These are phyloP conservation scores for Guadua angustifolia DNA, from an alignment of 176 grass and related monocot species.

Conservation along the genomic window DNA sequence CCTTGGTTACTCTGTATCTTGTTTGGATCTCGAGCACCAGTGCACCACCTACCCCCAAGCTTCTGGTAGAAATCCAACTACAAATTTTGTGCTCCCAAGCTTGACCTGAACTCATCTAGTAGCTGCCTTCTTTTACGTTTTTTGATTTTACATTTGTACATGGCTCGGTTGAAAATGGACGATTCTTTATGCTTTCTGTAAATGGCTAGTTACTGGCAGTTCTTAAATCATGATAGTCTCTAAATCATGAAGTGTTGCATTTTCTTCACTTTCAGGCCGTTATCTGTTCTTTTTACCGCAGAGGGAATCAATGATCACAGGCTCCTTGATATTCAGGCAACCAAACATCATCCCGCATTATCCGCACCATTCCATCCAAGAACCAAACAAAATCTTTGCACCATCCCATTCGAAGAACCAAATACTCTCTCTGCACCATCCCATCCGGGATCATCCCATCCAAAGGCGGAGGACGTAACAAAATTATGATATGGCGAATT, in stretches of 20 bases:
- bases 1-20: background rate
- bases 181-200: background rate
- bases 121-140: background rate
- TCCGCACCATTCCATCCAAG: too few species aligned
- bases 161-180: background rate
- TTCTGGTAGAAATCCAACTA: background rate
- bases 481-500: too few species aligned
- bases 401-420: too few species aligned
- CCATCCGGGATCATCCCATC: too few species aligned
- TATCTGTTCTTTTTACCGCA: slow-evolving; percentile 45
- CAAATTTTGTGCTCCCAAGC: background rate
- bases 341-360: too few species aligned
- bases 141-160: background rate
- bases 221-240: background rate
- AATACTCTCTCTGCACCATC: too few species aligned
- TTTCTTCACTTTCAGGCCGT: slow-evolving; percentile 3
- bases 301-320: slow-evolving; percentile 83
- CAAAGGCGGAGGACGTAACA: too few species aligned
- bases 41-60: background rate
- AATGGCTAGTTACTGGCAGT: background rate
- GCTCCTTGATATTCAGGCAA: too few species aligned
- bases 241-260: background rate
- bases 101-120: background rate
- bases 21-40: background rate
- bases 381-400: too few species aligned